Evolutionary conservation across 2,329 filamentous ascomycete species (phyloP).

Genomic region (Fusarium ambrosium): DNA sequence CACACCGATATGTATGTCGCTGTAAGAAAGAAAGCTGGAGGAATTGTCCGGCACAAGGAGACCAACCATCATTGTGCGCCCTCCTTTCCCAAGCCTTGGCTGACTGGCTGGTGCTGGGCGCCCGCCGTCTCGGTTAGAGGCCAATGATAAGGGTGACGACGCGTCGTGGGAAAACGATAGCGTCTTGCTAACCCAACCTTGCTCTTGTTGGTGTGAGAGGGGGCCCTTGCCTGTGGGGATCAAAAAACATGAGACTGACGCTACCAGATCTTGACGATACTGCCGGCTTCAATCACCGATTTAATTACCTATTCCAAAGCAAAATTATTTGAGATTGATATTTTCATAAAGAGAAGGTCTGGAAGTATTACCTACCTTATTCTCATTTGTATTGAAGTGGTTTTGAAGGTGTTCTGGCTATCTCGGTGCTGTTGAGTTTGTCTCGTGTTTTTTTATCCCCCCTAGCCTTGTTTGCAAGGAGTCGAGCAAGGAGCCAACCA

Average conservation of each 20-base stretch:
- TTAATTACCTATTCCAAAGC: no score
- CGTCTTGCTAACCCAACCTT: conserved; percentile 11
- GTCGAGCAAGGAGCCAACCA: not conserved
- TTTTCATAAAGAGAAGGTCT: no score
- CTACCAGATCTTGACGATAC: no score
- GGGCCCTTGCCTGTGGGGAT: not conserved
- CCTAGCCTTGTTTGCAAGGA: not conserved
- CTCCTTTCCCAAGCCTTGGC: not conserved
- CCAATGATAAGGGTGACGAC: conserved; percentile 10
- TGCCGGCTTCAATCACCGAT: no score
- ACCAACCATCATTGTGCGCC: conserved; percentile 8
- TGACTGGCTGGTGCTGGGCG: not conserved
- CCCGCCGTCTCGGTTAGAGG: not conserved
- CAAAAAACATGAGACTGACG: no score
- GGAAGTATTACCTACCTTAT: no score
- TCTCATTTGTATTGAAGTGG: no score
- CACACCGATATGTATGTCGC: not conserved
- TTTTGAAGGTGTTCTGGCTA: no score
- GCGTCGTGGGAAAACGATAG: conserved; percentile 10
- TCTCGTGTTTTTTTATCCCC: no score
- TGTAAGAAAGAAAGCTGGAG: not conserved
- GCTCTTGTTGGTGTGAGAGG: conserved; percentile 5
- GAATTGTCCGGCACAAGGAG: not conserved
- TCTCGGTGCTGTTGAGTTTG: no score
- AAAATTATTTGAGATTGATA: no score